phyloP scores from a whole-genome alignment of 495 filamentous ascomycete species.

The Trichoderma parareesei region DNA sequence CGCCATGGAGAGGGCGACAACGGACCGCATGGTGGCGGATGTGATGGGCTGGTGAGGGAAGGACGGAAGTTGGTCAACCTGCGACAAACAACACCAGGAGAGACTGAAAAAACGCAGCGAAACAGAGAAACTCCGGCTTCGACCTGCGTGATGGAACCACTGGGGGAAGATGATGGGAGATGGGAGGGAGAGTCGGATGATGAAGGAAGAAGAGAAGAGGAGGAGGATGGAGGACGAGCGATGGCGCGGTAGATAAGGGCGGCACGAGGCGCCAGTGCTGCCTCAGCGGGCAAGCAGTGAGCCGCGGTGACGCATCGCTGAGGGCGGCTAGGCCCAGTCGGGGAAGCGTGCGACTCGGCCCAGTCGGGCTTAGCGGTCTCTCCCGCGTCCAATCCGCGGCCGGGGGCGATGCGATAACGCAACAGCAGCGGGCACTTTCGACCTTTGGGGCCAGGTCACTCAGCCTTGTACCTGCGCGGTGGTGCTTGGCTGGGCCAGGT shows the following conservation, averaged over 20 bases:
- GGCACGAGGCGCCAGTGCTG: slow-evolving; percentile 7
- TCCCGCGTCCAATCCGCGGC: not conserved
- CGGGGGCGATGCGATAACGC: slow-evolving; percentile 8
- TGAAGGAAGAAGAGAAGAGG: slow-evolving; percentile 41
- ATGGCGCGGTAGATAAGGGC: slow-evolving; percentile 23
- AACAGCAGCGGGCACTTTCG: no score
- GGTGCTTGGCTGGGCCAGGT: no score
- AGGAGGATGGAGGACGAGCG: slow-evolving; percentile 21
- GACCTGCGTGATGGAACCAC: slow-evolving; percentile 19
- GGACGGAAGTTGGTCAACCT: slow-evolving; percentile 31
- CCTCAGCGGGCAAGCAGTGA: slow-evolving; percentile 2
- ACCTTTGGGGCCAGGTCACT: not conserved
- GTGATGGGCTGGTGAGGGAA: slow-evolving; percentile 15
- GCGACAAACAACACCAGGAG: slow-evolving; percentile 25
- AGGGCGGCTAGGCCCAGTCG: not conserved
- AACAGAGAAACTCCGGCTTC: slow-evolving; percentile 17
- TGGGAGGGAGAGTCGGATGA: slow-evolving; percentile 17
- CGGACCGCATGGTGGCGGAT: slow-evolving; percentile 60
- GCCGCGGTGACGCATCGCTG: slow-evolving; percentile 12
- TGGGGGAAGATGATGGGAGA: slow-evolving; percentile 22
- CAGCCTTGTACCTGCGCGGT: not conserved
- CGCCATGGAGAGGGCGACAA: slow-evolving; percentile 58
- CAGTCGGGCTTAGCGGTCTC: not conserved
- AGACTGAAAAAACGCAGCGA: slow-evolving; percentile 23
- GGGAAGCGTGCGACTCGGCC: not conserved